Base-by-base conservation (phyloP, 768 basidiomycete genomes). In the Mycena capillaripes region DNA sequence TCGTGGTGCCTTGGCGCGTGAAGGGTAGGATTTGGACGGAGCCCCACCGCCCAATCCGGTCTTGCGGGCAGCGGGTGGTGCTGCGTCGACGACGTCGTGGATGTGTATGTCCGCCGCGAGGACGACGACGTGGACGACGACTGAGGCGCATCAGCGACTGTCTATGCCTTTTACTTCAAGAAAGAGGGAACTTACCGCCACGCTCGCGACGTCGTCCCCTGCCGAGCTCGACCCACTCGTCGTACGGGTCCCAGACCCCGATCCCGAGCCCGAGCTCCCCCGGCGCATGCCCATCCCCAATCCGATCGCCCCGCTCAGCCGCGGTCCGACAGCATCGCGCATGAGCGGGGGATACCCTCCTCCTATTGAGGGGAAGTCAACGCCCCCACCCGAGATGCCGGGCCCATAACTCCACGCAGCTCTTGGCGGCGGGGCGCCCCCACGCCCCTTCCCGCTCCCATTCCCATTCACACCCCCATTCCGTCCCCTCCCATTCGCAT, bases 21-120 rank as follows among this genome's bases (percentile, higher is more conserved):
- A 30, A 93, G 80, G 16, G 90, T 93, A 32, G 92, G 91, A 70
- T 94, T 92, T 0, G 94, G 89, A 79, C 92, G 94, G 38, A 96
- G 85, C 19, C 94, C 94, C 5, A 96, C 93, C 21, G 95, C 95
- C 95, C 95, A 96, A 79, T 96, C 95, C 46, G 95, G 95, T 68
- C 95, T 87, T 3, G 94, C 84, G 4, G 95, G 95, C 44, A 96
- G 86, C 17, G 95, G 95, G 67, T 91, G 90, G 82, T 95, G 86
- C 75, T 87, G 88, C 25, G 46, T 29, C 27, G 92, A 93, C 4
- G 94, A 94, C 7, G 92, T 85, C 1, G 88, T 89, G 38, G 94
- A 94, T 2, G 93, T 93, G 74, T 89, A 93, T 8, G 93, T 94
- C 73, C 90, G 88, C 44, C 92, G 88, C 44, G 95, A 95, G 1